Base-by-base conservation (phyloP, 495 filamentous ascomycete genomes). In the Tuber magnatum region DNA sequence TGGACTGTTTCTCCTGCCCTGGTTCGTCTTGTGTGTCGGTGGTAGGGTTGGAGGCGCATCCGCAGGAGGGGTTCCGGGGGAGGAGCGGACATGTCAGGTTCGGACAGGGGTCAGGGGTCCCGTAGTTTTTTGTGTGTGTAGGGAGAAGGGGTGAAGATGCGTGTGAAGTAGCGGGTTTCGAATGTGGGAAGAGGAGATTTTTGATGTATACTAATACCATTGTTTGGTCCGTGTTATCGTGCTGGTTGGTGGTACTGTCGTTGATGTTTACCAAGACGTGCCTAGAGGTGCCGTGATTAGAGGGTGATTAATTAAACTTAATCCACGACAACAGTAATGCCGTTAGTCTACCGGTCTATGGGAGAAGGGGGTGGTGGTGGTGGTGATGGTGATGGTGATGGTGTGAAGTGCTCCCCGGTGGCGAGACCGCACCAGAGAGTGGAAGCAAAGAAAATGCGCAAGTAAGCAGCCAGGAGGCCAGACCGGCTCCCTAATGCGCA, bases 121-220 rank as follows among this genome's bases (percentile, higher is more conserved):
- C 75, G 24, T 75, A 77, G 41, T 40, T 71, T 20, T 35, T 46
- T 12, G 41, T 56, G 39, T 76, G 14, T 0, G 61, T 77, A 51
- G 76, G 77, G 40, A 79, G 77, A 72, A 79, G 77, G 68, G 68
- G 46, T 41, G 46, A 71, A 32, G 56, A 35, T 18, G 56, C 8
- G 18, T 32, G 28, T n/a, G 51, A 61, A 32, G 76, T 24, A 46
- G 44, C 74, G 46, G 70, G 46, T 48, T 72, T 83, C 75, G 46
- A 72, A 22, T 24, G 68, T 40, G 76, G 72, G 71, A 76, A 44
- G 72, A 83, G 48, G 77, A 82, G 70, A 70, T 83, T 80, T 65
- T 83, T 83, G 7, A 83, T 24, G 24, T 46, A 79, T 32, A 79
- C 81, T 38, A 83, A 48, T 9, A 82, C 81, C 82, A 83, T 81